phyloP scores from a whole-genome alignment of 2,329 filamentous ascomycete species.

The Cercospora sesami region DNA sequence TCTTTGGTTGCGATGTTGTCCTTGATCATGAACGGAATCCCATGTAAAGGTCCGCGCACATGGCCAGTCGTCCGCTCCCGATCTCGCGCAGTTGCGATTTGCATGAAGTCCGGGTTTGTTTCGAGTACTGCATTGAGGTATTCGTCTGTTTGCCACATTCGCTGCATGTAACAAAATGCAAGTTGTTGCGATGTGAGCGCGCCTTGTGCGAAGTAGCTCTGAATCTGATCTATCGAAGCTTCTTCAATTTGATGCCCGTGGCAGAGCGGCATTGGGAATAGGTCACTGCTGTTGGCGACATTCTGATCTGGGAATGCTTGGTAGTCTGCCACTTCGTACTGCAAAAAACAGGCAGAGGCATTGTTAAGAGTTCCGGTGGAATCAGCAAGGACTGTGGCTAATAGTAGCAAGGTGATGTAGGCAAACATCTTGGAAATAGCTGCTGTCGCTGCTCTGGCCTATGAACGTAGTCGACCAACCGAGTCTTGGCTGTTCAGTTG shows the following conservation, averaged over 20 bases:
- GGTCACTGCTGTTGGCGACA: background rate
- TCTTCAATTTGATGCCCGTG: constrained; percentile 64
- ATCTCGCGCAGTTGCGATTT: constrained; percentile 63
- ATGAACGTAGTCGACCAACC: background rate
- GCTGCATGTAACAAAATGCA: constrained; percentile 61
- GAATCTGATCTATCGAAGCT: constrained; percentile 68
- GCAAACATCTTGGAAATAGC: background rate
- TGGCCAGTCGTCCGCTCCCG: constrained; percentile 58
- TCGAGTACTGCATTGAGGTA: constrained; percentile 66
- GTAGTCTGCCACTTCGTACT: background rate
- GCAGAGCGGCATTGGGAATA: constrained; percentile 65
- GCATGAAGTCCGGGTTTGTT: constrained; percentile 65
- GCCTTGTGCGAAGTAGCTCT: constrained; percentile 57
- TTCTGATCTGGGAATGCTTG: background rate
- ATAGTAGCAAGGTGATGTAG: background rate
- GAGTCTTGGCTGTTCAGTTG: background rate
- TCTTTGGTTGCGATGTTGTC: constrained; percentile 71
- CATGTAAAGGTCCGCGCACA: constrained; percentile 67
- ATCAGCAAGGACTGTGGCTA: background rate
- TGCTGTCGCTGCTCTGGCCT: background rate
- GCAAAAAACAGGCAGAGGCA: background rate
- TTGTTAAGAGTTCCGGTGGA: background rate
- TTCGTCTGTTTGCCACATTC: constrained; percentile 61
- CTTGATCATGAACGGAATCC: constrained; percentile 74
- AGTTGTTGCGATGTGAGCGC: constrained; percentile 60